These are phyloP conservation scores for Geranium incanum DNA, from an alignment of 441 rosid genomes.

Conservation along the genomic window DNA sequence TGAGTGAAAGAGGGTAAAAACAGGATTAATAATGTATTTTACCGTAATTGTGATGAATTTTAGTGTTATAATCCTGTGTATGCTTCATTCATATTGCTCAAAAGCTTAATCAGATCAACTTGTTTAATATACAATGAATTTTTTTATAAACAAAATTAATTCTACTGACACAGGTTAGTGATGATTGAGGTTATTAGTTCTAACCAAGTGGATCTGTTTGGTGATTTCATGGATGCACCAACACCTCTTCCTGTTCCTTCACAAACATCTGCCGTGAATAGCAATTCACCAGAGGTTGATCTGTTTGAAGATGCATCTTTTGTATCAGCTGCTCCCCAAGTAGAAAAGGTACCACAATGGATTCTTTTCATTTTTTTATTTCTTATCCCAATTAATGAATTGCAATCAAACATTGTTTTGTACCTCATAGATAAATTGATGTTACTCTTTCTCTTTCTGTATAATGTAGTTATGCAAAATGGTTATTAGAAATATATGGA, in stretches of 20 bases:
- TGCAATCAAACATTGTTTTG: not conserved
- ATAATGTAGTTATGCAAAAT: not conserved
- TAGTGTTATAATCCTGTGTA: not conserved
- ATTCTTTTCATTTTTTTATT: constrained; percentile 17
- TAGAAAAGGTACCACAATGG: constrained; percentile 28
- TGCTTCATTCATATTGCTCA: not conserved
- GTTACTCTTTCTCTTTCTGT: not conserved
- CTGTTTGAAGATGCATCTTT: constrained; percentile 91
- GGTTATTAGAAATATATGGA: not conserved
- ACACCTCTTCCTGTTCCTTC: constrained; percentile 38
- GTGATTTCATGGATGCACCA: constrained; percentile 69
- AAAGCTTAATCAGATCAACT: not conserved
- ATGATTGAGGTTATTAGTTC: constrained; percentile 26
- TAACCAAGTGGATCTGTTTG: constrained; percentile 73
- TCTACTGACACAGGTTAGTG: not conserved
- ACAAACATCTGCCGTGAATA: constrained; percentile 29
- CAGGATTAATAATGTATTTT: not conserved
- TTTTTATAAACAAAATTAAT: not conserved
- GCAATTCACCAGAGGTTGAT: constrained; percentile 54
- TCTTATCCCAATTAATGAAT: constrained; percentile 12
- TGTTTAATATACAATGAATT: not conserved
- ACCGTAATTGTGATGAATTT: not conserved
- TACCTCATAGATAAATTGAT: constrained; percentile 13
- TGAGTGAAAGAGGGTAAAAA: not conserved
- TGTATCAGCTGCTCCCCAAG: constrained; percentile 67